These are phyloP conservation scores for Lachnellula hyalina DNA, from an alignment of 2,329 filamentous ascomycete species.

Conservation along the genomic window DNA sequence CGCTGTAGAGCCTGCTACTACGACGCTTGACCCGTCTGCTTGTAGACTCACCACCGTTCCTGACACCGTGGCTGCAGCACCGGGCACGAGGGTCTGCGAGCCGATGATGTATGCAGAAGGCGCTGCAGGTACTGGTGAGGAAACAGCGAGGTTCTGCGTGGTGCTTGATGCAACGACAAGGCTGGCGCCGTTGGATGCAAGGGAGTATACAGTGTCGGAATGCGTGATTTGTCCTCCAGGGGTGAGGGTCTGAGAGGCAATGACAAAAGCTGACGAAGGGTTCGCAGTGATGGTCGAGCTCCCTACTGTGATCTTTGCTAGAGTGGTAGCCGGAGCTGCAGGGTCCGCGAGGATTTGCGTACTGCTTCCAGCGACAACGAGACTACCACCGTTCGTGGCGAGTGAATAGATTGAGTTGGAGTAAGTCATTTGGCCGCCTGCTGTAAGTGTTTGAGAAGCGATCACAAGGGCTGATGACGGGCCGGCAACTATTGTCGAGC, in stretches of 20 bases:
- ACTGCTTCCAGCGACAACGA: neutral
- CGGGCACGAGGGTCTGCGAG: neutral
- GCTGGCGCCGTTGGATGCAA: neutral
- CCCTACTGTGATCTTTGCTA: neutral
- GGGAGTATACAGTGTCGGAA: neutral
- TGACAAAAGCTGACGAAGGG: neutral
- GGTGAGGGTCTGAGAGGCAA: neutral
- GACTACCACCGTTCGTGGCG: neutral
- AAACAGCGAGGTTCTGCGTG: neutral
- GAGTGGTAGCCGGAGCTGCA: neutral
- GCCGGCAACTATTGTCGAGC: slow-evolving; percentile 26
- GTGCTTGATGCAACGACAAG: neutral
- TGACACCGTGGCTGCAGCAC: neutral
- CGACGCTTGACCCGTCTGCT: neutral
- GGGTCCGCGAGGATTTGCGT: neutral
- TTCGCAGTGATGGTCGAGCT: neutral
- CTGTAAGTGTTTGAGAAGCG: slow-evolving; percentile 1
- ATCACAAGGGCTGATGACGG: slow-evolving; percentile 4
- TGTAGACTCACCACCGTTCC: slow-evolving; percentile 4
- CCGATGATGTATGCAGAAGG: slow-evolving; percentile 1
- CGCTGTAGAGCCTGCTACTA: neutral
- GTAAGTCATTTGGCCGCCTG: neutral
- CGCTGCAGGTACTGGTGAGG: neutral
- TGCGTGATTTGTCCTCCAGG: slow-evolving; percentile 2
- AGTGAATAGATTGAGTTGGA: neutral